These are phyloP conservation scores for Kodamaea sp. DNA, from an alignment of 1,139 yeast genomes.

Conservation along the genomic window DNA sequence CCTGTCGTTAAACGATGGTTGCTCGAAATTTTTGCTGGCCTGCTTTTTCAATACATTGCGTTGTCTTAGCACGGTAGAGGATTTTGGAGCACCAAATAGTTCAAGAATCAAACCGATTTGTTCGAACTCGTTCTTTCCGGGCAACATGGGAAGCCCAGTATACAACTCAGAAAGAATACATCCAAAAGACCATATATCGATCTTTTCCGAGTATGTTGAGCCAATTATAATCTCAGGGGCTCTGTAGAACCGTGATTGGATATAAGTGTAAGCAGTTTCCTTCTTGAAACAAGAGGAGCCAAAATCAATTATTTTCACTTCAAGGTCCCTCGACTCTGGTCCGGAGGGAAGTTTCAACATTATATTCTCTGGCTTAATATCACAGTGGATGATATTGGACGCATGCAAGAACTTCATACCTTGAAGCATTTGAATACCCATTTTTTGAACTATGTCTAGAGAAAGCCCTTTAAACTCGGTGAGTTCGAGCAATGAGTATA, in stretches of 20 bases:
- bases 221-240: slow-evolving; percentile 87
- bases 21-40: slow-evolving; percentile 7
- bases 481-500: slow-evolving; percentile 66
- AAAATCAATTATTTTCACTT: slow-evolving; percentile 62
- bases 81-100: slow-evolving; percentile 23
- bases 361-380: slow-evolving; percentile 69
- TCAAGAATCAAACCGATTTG: slow-evolving; percentile 24
- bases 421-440: slow-evolving; percentile 56
- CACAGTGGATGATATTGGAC: slow-evolving; percentile 71
- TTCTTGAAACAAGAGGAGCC: slow-evolving; percentile 58
- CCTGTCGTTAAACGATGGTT: slow-evolving; percentile 12
- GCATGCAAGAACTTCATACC: slow-evolving; percentile 65
- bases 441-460: slow-evolving; percentile 46
- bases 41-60: slow-evolving; percentile 10
- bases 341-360: slow-evolving; percentile 44
- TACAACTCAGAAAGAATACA: slow-evolving; percentile 25
- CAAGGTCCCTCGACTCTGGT: slow-evolving; percentile 22
- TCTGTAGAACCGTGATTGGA: slow-evolving; percentile 65
- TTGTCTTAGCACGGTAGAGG: slow-evolving; percentile 12
- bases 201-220: slow-evolving; percentile 56
- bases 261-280: slow-evolving; percentile 55
- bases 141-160: slow-evolving; percentile 23
- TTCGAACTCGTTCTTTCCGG: slow-evolving; percentile 25
- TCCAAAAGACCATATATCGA: slow-evolving; percentile 31
- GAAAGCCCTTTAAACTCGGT: slow-evolving; percentile 64